Evolutionary conservation across 2,329 filamentous ascomycete genomes (phyloP).

Genomic region (Lasiodiplodia citricola): DNA sequence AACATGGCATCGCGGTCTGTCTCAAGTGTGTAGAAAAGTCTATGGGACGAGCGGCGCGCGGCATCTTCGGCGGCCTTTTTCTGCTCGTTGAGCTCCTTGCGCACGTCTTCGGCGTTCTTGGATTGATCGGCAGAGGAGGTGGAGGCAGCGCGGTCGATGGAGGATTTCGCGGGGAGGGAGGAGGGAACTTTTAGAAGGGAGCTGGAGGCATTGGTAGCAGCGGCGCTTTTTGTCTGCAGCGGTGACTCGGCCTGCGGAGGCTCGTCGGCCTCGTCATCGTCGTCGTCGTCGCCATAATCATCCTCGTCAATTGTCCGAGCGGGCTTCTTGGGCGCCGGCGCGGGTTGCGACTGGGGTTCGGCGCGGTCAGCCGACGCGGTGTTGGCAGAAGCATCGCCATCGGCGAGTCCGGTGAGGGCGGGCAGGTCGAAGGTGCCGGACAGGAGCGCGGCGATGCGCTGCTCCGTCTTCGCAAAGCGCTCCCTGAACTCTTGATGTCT

Average conservation of each 20-base stretch:
- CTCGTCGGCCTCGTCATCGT: slow-evolving; percentile 53
- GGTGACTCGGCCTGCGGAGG: slow-evolving; percentile 49
- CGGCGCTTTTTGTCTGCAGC: slow-evolving; percentile 58
- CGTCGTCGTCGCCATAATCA: slow-evolving; percentile 84
- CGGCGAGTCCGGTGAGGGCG: slow-evolving; percentile 7
- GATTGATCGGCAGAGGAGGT: slow-evolving; percentile 59
- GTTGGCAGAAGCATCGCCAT: slow-evolving; percentile 29
- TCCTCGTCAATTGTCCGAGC: slow-evolving; percentile 82
- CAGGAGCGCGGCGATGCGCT: slow-evolving; percentile 79
- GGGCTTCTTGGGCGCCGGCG: slow-evolving; percentile 70
- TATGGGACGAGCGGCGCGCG: slow-evolving; percentile 88
- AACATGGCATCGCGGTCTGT: slow-evolving; percentile 96
- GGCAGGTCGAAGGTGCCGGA: slow-evolving; percentile 41
- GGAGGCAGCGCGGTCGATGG: slow-evolving; percentile 63
- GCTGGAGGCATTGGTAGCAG: slow-evolving; percentile 60
- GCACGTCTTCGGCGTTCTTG: slow-evolving; percentile 82
- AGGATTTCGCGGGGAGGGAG: slow-evolving; percentile 65
- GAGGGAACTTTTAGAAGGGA: slow-evolving; percentile 67
- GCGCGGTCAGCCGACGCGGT: slow-evolving; percentile 38
- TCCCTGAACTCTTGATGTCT: slow-evolving; percentile 69
- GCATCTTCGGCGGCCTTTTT: slow-evolving; percentile 89
- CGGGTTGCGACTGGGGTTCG: slow-evolving; percentile 51
- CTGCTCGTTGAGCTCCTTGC: slow-evolving; percentile 90
- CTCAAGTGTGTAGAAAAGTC: slow-evolving; percentile 92
- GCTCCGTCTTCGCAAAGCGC: slow-evolving; percentile 77